These are phyloP conservation scores for Guillardia theta DNA, from an alignment of 78 protist species.

Conservation along the genomic window DNA sequence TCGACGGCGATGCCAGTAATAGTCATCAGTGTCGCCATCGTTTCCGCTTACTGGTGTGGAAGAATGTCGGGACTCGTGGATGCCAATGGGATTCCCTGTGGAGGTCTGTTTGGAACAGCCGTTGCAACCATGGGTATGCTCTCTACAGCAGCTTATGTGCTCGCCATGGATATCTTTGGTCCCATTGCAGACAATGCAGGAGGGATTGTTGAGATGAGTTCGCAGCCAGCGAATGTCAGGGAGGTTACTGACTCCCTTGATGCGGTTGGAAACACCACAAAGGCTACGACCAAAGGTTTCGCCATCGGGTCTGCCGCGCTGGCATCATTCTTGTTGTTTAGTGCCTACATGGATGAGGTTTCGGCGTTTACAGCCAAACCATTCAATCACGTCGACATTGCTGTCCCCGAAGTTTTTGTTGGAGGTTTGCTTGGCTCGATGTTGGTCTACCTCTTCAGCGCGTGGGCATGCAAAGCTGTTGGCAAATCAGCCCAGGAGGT, in stretches of 20 bases:
- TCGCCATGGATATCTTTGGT: constrained; percentile 71
- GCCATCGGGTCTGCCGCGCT: constrained; percentile 38
- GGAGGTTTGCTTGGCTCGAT: constrained; percentile 71
- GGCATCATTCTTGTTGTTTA: neutral
- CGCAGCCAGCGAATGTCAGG: constrained; percentile 42
- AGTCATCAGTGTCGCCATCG: constrained; percentile 57
- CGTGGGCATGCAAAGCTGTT: constrained; percentile 74
- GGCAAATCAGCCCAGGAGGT: constrained; percentile 46
- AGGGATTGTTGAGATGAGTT: constrained; percentile 81
- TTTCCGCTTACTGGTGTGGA: constrained; percentile 68
- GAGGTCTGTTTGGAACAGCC: constrained; percentile 68
- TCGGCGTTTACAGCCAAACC: neutral
- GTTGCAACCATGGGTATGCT: constrained; percentile 84
- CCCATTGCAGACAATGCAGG: constrained; percentile 81
- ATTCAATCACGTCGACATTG: neutral
- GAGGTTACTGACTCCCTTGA: constrained; percentile 36
- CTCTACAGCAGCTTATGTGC: constrained; percentile 57
- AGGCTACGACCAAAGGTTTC: constrained; percentile 55
- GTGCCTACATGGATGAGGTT: constrained; percentile 21
- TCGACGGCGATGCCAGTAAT: constrained; percentile 69
- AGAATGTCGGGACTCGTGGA: constrained; percentile 50
- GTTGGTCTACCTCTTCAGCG: constrained; percentile 55
- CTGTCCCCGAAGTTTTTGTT: constrained; percentile 59
- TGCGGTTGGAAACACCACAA: constrained; percentile 58
- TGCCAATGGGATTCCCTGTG: neutral